Evolutionary conservation across 2,329 filamentous ascomycete genomes (phyloP), one percentile per base, ranked within the genome.

Genomic region (Fusarium falciforme): DNA sequence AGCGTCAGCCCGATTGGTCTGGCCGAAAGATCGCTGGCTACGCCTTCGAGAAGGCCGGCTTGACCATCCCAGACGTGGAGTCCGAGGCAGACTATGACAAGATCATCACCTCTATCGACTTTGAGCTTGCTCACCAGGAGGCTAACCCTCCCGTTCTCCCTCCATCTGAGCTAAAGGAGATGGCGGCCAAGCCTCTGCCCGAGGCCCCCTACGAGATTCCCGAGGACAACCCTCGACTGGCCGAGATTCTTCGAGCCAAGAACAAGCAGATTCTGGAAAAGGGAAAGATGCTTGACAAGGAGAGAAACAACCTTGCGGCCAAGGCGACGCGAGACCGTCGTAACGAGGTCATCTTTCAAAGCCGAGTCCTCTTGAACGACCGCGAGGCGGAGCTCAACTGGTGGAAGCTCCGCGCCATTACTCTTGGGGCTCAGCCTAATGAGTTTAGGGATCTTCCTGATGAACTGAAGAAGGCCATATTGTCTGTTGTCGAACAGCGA

Each of bases 291-390:
- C 55, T 79, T 2, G 79, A 83, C 20, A 76, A 80, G 2, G 66
- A 77, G 47, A 76, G 83, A 6, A 85, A 85, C 76, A 85, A 84
- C 68, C 66, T 75, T 38, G 81, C 84, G 0, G 84, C 84, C 27
- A 82, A 81, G 71, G 81, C 83, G 62, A 82, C 79, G 12, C 78
- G 84, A 1, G 68, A 78, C 22, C 72, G 77, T 22, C 77, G 82
- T 0, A 64, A 80, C 29, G 82, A 83, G 59, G 67, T 73, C 0
- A 72, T 81, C 2, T 55, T 64, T 0, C 68, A 76, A 12, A 73
- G 75, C 9, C 75, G 73, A 3, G 20, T 33, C 4, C 68, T 82
- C 25, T 67, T 78, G 17, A 75, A 79, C 42, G 72, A 75, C 3
- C 68, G 74, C 38, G 64, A 73, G 7, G 70, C 79, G 7, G 78